Percentiles rank a stretch among this genome's conserved stretches.
phyloP scores from a whole-genome alignment of 768 basidiomycete genomes.

The Boletus tomentosulus region DNA sequence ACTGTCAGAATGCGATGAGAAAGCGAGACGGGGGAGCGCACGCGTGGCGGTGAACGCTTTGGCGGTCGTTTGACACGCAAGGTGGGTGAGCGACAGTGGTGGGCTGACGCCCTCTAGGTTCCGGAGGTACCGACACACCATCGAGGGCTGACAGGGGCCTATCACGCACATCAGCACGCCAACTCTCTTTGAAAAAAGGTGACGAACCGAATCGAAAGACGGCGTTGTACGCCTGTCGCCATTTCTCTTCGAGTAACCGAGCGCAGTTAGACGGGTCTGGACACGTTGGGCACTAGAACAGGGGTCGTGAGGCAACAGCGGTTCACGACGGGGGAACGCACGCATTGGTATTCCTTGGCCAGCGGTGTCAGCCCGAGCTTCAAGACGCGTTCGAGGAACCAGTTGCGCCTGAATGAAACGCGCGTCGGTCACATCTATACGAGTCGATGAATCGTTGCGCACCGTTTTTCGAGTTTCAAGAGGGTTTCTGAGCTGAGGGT shows the following conservation, averaged over 20 bases:
- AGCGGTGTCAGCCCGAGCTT: conserved; percentile 85
- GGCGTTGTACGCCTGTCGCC: conserved; percentile 83
- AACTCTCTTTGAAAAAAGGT: too few species aligned
- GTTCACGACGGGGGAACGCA: conserved; percentile 34
- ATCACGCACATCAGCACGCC: background rate
- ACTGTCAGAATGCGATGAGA: background rate
- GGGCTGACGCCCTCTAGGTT: conserved; percentile 90
- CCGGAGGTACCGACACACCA: conserved; percentile 89
- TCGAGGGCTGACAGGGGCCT: conserved; percentile 86
- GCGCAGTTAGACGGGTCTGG: conserved; percentile 79
- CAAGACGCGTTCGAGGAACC: conserved; percentile 93
- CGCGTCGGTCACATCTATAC: background rate
- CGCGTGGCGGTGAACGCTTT: conserved; percentile 85
- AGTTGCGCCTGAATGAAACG: conserved; percentile 55
- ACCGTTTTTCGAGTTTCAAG: conserved; percentile 87
- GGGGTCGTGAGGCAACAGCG: background rate
- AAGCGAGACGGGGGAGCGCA: background rate
- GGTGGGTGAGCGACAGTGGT: conserved; percentile 79
- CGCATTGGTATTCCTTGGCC: conserved; percentile 95
- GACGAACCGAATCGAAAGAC: conserved; percentile 77
- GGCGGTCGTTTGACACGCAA: conserved; percentile 84
- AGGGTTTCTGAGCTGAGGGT: conserved; percentile 80
- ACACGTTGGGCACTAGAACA: conserved; percentile 71
- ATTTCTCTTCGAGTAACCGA: conserved; percentile 85
- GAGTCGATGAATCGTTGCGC: background rate